Evolutionary conservation across 352 stramenopile species (phyloP), one percentile per base, ranked within the genome.

Genomic region (Pythium aquatile): DNA sequence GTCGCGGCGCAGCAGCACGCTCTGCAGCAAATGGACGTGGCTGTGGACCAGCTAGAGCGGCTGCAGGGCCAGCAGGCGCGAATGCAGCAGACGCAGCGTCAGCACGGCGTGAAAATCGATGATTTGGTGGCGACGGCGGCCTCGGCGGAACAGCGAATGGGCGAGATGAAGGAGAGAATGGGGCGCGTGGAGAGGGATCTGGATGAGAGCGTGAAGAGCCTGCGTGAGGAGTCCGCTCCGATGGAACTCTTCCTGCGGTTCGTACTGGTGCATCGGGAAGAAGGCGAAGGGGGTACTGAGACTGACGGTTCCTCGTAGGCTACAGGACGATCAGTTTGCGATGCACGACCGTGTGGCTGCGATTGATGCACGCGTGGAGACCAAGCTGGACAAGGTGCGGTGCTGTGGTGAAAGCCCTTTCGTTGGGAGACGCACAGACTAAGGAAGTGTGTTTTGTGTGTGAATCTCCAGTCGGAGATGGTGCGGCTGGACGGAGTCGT

Each of bases 321-420:
- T 91, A 16, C 77, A 87, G 30, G 68, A 63, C 3, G 72, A 86
- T 47, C 83, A 87, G 59, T 69, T 64, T 20, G 61, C 73, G 17
- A 48, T 91, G 2, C 72, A 87, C 16, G 71, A 78, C 16, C 63
- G 78, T 9, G 30, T 91, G 17, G 70, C 69, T 42, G 73, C 70
- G 0, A 57, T 87, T 4, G 78, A 88, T 17, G 71, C 60, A 16
- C 76, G 72, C 2, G 48, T 91, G 1, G 59, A 78, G 4, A 28
- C 53, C 51, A 91, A 91, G 63, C 68, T 91, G 65, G 83, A 91
- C 51, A 91, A 91, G 78, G 80, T 85, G 28, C 9, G 44, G 3
- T 47, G 16, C 39, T 20, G 3, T 24, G 13, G 3, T 47, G 13
- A 8, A 24, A 4, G 13, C 4, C 24, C 17, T 0, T 20, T 6